Percentiles rank a stretch among this genome's conserved stretches.
phyloP scores from a whole-genome alignment of 805 yeast genomes.

The Cyberlindnera saturnus region DNA sequence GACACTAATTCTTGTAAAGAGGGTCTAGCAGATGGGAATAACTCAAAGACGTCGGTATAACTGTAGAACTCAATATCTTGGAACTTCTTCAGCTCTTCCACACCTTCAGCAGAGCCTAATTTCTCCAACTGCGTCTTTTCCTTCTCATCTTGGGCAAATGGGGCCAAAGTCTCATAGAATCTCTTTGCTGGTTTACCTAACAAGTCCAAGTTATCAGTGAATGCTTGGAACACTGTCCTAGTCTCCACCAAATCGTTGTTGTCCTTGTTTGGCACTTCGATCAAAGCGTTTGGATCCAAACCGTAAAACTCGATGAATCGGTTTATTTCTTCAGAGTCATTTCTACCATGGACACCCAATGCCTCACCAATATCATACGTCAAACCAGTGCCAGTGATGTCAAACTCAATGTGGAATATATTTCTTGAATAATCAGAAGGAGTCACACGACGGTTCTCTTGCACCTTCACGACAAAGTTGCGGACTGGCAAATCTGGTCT shows the following conservation, averaged over 20 bases:
- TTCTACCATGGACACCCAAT: constrained; percentile 89
- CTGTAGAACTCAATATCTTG: constrained; percentile 80
- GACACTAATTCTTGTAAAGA: constrained; percentile 59
- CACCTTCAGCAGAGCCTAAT: constrained; percentile 74
- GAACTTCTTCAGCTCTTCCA: constrained; percentile 73
- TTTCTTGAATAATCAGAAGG: constrained; percentile 87
- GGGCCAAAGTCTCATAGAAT: constrained; percentile 79
- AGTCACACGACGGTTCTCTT: constrained; percentile 87
- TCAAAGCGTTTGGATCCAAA: constrained; percentile 58
- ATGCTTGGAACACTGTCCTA: constrained; percentile 77
- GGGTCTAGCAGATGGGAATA: constrained; percentile 81
- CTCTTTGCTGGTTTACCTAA: constrained; percentile 95
- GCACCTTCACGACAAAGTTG: constrained; percentile 82
- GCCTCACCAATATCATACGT: constrained; percentile 96
- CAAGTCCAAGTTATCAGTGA: constrained; percentile 75
- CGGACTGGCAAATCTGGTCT: constrained; percentile 88
- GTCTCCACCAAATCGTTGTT: constrained; percentile 51
- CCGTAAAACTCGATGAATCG: constrained; percentile 69
- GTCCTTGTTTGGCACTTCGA: constrained; percentile 68
- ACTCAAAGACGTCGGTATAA: constrained; percentile 74
- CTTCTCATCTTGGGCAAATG: constrained; percentile 60
- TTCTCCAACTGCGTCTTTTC: constrained; percentile 58
- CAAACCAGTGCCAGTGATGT: constrained; percentile 82
- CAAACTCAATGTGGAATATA: constrained; percentile 95
- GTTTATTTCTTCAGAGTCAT: constrained; percentile 57